Base-by-base conservation (phyloP, 1,284 basidiomycete species). In the Caloboletus firmus region DNA sequence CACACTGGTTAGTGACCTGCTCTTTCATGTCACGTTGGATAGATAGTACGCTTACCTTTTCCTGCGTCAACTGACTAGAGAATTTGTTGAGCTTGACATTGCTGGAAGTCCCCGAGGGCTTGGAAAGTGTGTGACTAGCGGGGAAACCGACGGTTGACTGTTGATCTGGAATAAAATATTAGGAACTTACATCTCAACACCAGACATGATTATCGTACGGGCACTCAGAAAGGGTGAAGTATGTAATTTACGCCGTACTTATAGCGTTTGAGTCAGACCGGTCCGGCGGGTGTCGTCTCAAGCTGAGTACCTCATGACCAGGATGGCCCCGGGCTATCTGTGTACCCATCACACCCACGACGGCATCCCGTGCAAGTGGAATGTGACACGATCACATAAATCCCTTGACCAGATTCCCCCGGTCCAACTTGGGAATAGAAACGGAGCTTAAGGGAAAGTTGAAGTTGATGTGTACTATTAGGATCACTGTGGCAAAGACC, bases 71-170 rank as follows among this genome's bases (percentile, higher is more conserved):
- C 56, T 80, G 79, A 56, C 77, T 71, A 45, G 87, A 91, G 56
- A 83, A 77, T 69, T 83, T 91, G 74, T 92, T 92, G 59, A 92
- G 74, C 62, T 81, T 79, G 12, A 63, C 77, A 61, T 72, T 74
- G 54, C 57, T 61, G 30, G 65, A 52, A 18, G 45, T 52, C 17
- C 56, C 56, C 10, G 70, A 59, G 8, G 72, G 55, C 64, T 72
- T 77, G 45, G 73, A 63, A 41, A 80, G 56, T 28, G 73, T 60
- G 49, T 81, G 79, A 53, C 79, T 81, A 41, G 36, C 30, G 1
- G 34, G 24, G n/a, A 39, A 36, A 43, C 18, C 11, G 51, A 9
- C 9, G 9, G 30, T 49, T 52, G 22, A 18, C 45, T 39, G n/a
- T 41, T 31, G 48, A 52, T 32, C 40, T 36, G 31, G 35, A 43